Conservation (phyloP, 2,329 filamentous ascomycete genomes). For the Alternaria postmessia region DNA sequence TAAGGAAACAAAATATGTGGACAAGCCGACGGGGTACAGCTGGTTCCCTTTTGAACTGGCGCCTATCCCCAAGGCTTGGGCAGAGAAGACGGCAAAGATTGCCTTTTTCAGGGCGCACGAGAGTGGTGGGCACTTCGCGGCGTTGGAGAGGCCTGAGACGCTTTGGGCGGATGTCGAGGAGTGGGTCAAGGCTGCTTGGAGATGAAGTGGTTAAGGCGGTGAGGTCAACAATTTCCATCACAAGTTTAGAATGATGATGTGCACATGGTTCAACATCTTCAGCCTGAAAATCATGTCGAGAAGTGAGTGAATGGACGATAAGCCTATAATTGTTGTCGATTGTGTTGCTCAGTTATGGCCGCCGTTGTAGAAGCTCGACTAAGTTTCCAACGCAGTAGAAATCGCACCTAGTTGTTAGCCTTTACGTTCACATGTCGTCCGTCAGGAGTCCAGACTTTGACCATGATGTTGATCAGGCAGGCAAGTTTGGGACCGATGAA, state of each 20-base stretch:
- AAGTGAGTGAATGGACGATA: not conserved
- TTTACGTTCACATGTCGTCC: not conserved
- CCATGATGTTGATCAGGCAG: not conserved
- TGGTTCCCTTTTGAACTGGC: slow-evolving; percentile 55
- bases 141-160: slow-evolving; percentile 54
- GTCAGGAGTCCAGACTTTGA: not conserved
- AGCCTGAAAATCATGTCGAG: not conserved
- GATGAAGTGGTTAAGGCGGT: slow-evolving; percentile 12
- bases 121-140: slow-evolving; percentile 59
- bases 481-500: slow-evolving; percentile 10
- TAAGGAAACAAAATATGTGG: slow-evolving; percentile 37
- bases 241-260: not conserved
- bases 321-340: not conserved
- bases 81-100: slow-evolving; percentile 49
- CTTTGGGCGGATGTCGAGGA: slow-evolving; percentile 57
- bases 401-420: not conserved
- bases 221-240: not conserved
- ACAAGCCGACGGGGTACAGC: slow-evolving; percentile 56
- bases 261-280: not conserved
- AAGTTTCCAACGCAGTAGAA: not conserved
- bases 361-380: not conserved
- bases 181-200: slow-evolving; percentile 51
- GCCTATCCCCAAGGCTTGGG: slow-evolving; percentile 53
- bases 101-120: slow-evolving; percentile 50
- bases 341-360: not conserved